These are phyloP conservation scores for Spizellomyces sp. DNA, from an alignment of 192 early-diverging fungal genomes.

Conservation along the genomic window DNA sequence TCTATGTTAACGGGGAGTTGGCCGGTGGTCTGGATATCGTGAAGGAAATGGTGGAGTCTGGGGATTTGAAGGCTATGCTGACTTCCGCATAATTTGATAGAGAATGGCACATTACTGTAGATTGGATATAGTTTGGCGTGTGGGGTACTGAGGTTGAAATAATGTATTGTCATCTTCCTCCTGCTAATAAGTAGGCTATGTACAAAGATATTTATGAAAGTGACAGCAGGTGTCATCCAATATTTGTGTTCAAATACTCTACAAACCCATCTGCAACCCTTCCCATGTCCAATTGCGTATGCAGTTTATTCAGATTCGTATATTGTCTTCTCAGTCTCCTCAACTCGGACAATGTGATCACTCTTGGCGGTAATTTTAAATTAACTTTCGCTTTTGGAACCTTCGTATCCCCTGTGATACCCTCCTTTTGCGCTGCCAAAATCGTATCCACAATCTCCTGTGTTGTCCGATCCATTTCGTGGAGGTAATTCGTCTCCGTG, in stretches of 20 bases:
- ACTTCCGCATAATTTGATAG: background rate
- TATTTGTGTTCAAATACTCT: constrained; percentile 87
- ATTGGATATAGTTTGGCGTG: too few relatives aligned
- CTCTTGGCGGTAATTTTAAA: constrained; percentile 65
- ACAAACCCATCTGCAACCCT: constrained; percentile 84
- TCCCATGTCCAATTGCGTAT: constrained; percentile 71
- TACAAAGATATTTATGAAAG: too few relatives aligned
- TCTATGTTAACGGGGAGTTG: constrained; percentile 91
- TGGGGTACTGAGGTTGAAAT: too few relatives aligned
- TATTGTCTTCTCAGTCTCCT: constrained; percentile 81
- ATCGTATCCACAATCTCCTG: constrained; percentile 77
- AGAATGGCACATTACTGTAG: too few relatives aligned
- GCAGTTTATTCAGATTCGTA: constrained; percentile 84
- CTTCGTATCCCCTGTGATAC: constrained; percentile 54
- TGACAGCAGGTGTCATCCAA: too few relatives aligned
- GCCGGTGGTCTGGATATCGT: constrained; percentile 95
- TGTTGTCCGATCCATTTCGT: constrained; percentile 84
- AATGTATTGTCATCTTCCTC: too few relatives aligned
- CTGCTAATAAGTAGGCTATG: too few relatives aligned
- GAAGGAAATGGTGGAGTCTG: constrained; percentile 76
- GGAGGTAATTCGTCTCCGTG: constrained; percentile 86
- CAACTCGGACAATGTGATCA: constrained; percentile 78
- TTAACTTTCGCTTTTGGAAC: constrained; percentile 57
- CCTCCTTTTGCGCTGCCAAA: constrained; percentile 74
- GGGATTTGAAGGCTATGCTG: constrained; percentile 24